These are phyloP conservation scores for Gynandropsis gynandra DNA, from an alignment of 345 rosid genomes.

Conservation along the genomic window DNA sequence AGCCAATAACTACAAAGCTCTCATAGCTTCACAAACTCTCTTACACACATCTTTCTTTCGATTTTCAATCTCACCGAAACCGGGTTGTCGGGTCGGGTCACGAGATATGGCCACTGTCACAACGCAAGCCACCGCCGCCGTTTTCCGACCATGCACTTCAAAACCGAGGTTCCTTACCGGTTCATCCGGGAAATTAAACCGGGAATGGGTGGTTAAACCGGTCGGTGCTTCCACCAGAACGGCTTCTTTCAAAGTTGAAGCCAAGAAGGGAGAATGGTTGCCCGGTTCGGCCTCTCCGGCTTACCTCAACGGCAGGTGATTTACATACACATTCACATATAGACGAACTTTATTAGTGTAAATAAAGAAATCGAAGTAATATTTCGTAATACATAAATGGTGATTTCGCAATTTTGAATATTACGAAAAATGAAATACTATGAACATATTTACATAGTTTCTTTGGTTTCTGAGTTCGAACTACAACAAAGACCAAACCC, in stretches of 20 bases:
- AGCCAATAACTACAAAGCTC: too few relatives aligned
- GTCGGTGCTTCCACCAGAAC: constrained; percentile 24
- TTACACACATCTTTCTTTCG: too few relatives aligned
- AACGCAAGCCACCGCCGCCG: constrained; percentile 81
- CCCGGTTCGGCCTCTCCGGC: constrained; percentile 77
- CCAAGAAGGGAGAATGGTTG: constrained; percentile 96
- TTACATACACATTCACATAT: not conserved
- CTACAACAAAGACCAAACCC: too few relatives aligned
- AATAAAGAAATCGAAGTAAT: too few relatives aligned
- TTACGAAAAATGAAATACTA: too few relatives aligned
- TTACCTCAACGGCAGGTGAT: constrained; percentile 81
- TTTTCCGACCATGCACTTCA: constrained; percentile 52
- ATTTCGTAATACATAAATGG: too few relatives aligned
- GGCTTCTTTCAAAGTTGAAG: constrained; percentile 51
- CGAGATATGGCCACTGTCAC: constrained; percentile 64
- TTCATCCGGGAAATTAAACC: constrained; percentile 42
- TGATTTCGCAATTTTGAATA: too few relatives aligned
- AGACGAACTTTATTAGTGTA: too few relatives aligned
- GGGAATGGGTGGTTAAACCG: constrained; percentile 40
- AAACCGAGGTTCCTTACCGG: constrained; percentile 67
- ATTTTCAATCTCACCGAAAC: too few relatives aligned
- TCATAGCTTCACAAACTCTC: too few relatives aligned
- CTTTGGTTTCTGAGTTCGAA: too few relatives aligned
- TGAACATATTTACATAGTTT: too few relatives aligned
- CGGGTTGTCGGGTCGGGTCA: constrained; percentile 12